Conservation (phyloP, 495 filamentous ascomycete species). For the Clavariopsis aquatica region DNA sequence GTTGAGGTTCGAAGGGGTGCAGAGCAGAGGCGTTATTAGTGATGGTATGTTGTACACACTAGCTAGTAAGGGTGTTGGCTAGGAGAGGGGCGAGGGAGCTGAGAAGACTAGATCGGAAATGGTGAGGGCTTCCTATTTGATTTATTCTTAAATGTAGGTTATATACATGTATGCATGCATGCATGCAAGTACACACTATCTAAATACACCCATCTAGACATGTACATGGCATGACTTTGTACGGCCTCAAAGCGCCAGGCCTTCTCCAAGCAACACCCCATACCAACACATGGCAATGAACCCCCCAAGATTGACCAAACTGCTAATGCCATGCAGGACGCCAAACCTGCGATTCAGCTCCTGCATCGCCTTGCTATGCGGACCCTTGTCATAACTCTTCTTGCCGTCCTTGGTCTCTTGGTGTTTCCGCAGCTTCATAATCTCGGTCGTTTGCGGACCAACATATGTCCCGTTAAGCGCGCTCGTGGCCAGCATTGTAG, state of each 20-base stretch:
- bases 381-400: conserved; percentile 70
- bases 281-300: conserved; percentile 70
- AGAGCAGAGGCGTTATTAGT: too few species aligned
- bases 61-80: too few species aligned
- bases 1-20: too few species aligned
- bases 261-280: conserved; percentile 59
- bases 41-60: too few species aligned
- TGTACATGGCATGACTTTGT: too few species aligned
- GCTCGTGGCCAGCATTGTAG: conserved; percentile 62
- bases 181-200: too few species aligned
- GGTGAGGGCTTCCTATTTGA: too few species aligned
- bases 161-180: too few species aligned
- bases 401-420: conserved; percentile 85
- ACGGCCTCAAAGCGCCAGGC: conserved; percentile 17
- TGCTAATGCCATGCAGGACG: conserved; percentile 74
- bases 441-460: conserved; percentile 68
- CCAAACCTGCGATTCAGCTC: conserved; percentile 78
- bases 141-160: too few species aligned
- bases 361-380: conserved; percentile 79
- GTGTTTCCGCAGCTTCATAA: conserved; percentile 71
- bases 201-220: too few species aligned
- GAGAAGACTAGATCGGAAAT: too few species aligned
- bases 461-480: conserved; percentile 67
- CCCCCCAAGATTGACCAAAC: conserved; percentile 69
- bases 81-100: too few species aligned